phyloP scores from a whole-genome alignment of 2,329 filamentous ascomycete genomes.

The Ophiognomonia clavigignenti-juglandacearum region DNA sequence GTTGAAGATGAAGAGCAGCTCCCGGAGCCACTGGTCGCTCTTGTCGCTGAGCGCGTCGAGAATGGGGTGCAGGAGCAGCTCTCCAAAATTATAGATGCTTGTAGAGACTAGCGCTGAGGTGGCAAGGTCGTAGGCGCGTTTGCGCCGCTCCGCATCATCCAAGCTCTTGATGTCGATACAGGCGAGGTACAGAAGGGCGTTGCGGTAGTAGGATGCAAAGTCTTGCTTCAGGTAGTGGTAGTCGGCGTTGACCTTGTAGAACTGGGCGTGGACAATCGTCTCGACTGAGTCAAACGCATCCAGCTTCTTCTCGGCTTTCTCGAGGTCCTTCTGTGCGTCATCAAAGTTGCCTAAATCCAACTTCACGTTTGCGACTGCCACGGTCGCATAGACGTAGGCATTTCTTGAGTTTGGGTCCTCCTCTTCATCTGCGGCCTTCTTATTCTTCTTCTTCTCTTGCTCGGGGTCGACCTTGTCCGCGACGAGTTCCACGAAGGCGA shows the following conservation, averaged over 20 bases:
- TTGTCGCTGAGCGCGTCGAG: slow-evolving; percentile 71
- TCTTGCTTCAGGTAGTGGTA: slow-evolving; percentile 94
- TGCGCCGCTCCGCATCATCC: slow-evolving; percentile 67
- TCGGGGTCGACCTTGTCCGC: slow-evolving; percentile 87
- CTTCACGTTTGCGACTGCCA: slow-evolving; percentile 84
- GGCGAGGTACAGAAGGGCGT: slow-evolving; percentile 93
- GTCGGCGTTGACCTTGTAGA: slow-evolving; percentile 91
- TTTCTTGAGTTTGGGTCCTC: slow-evolving; percentile 63
- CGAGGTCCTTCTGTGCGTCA: slow-evolving; percentile 81
- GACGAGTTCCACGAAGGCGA: slow-evolving; percentile 78
- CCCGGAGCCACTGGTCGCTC: slow-evolving; percentile 81
- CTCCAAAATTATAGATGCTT: slow-evolving; percentile 98
- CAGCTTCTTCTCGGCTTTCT: slow-evolving; percentile 80
- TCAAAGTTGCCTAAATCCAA: slow-evolving; percentile 73
- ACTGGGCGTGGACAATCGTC: slow-evolving; percentile 89
- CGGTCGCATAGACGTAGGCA: slow-evolving; percentile 88
- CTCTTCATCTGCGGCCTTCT: slow-evolving; percentile 17
- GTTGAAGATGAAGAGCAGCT: slow-evolving; percentile 97
- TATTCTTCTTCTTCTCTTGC: slow-evolving; percentile 34
- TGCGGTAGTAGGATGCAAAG: slow-evolving; percentile 96
- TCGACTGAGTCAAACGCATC: slow-evolving; percentile 94
- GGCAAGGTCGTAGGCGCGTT: slow-evolving; percentile 85
- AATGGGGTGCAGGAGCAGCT: slow-evolving; percentile 95
- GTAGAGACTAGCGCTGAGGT: slow-evolving; percentile 90
- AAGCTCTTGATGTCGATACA: slow-evolving; percentile 83